Conservation (phyloP, 345 rosid genomes). For the Heritiera fomes region DNA sequence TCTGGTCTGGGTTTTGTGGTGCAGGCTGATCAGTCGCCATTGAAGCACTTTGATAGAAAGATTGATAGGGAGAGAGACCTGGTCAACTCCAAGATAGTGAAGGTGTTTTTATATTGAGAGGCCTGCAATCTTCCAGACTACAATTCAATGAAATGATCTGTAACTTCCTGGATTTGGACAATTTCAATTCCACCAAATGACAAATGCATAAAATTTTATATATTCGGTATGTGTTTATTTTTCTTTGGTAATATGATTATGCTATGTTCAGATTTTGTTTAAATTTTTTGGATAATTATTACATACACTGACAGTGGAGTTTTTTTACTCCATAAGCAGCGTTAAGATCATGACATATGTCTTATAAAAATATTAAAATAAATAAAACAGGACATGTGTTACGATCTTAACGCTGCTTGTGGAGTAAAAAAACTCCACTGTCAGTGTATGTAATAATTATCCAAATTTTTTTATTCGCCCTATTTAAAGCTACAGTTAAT, state of each 20-base stretch:
- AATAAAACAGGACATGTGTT: too few species aligned
- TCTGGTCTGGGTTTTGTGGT: conserved; percentile 26
- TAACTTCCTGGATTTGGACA: conserved; percentile 17
- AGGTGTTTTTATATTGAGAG: conserved; percentile 21
- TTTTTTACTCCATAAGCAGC: too few species aligned
- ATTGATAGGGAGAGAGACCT: conserved; percentile 1
- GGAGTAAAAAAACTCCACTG: too few species aligned
- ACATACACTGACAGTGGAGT: too few species aligned
- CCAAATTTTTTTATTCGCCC: too few species aligned
- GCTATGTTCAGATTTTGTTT: too few species aligned
- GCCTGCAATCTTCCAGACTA: conserved; percentile 17
- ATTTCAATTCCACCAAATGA: conserved; percentile 24
- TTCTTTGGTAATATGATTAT: background rate
- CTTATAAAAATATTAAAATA: too few species aligned
- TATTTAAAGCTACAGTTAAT: too few species aligned
- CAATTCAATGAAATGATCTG: conserved; percentile 2
- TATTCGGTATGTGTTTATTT: background rate
- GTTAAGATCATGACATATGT: too few species aligned
- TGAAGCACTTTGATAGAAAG: background rate
- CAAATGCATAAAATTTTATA: conserved; percentile 7
- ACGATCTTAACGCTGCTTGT: too few species aligned
- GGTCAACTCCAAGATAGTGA: conserved; percentile 25
- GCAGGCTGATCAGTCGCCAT: conserved; percentile 34
- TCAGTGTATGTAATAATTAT: too few species aligned
- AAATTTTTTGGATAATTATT: too few species aligned